Evolutionary conservation across 495 filamentous ascomycete genomes (phyloP).

Genomic region (Aspergillus nanangensis): DNA sequence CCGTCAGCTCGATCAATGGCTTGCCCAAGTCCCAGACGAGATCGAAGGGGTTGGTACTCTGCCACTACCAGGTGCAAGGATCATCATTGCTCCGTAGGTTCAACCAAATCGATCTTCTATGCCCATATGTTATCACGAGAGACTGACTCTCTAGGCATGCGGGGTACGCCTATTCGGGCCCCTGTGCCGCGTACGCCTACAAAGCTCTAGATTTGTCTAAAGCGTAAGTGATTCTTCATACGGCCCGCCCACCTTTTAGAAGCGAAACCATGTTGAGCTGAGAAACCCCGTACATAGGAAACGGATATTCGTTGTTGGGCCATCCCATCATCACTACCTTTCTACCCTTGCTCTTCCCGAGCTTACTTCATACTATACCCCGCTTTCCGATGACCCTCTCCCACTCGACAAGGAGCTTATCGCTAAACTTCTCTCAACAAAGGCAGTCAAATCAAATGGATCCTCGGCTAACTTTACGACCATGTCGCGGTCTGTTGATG

Average conservation of each 20-base stretch:
- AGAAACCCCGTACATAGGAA: slow-evolving; percentile 47
- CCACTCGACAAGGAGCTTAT: slow-evolving; percentile 67
- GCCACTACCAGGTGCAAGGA: slow-evolving; percentile 71
- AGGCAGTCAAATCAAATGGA: slow-evolving; percentile 26
- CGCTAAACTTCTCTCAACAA: slow-evolving; percentile 52
- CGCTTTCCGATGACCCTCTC: slow-evolving; percentile 73
- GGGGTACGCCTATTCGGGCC: slow-evolving; percentile 92
- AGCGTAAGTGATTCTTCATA: slow-evolving; percentile 47
- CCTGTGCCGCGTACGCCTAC: slow-evolving; percentile 93
- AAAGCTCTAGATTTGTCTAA: slow-evolving; percentile 79
- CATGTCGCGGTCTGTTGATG: slow-evolving; percentile 68
- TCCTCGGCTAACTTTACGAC: slow-evolving; percentile 56
- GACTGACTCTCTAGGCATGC: slow-evolving; percentile 65
- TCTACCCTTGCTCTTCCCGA: slow-evolving; percentile 71
- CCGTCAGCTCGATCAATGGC: slow-evolving; percentile 71
- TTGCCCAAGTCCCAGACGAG: slow-evolving; percentile 63
- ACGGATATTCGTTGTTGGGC: slow-evolving; percentile 89
- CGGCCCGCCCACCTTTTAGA: neutral
- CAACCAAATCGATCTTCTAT: neutral
- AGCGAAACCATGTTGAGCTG: neutral
- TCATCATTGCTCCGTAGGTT: slow-evolving; percentile 95
- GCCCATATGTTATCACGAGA: neutral
- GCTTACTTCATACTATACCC: slow-evolving; percentile 75
- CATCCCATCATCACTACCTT: slow-evolving; percentile 85
- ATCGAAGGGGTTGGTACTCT: slow-evolving; percentile 55